phyloP scores from a whole-genome alignment of 257 asterid genomes.

The Linaria vulgaris region DNA sequence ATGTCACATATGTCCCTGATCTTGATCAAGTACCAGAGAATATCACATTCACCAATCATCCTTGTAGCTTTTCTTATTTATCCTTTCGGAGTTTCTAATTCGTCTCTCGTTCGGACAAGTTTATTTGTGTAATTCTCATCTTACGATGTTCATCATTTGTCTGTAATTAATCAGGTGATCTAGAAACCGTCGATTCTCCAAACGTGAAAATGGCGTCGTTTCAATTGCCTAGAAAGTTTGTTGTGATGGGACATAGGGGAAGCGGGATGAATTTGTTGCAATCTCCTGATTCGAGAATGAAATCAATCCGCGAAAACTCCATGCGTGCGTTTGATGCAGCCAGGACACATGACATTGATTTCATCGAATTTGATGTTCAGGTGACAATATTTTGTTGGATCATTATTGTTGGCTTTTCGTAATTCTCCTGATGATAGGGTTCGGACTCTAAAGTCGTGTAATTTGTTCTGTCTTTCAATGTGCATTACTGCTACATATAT shows the following conservation, averaged over 20 bases:
- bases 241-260: slow-evolving; percentile 39
- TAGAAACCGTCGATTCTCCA: neutral
- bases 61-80: neutral
- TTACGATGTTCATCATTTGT: neutral
- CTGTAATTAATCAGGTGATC: neutral
- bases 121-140: neutral
- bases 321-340: slow-evolving; percentile 29
- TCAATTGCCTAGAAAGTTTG: slow-evolving; percentile 18
- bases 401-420: no score
- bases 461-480: neutral
- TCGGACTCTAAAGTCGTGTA: neutral
- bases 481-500: neutral
- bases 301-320: slow-evolving; percentile 28
- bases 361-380: slow-evolving; percentile 41
- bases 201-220: neutral
- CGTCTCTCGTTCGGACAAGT: slow-evolving; percentile 8
- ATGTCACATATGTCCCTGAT: slow-evolving; percentile 22
- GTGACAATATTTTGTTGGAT: neutral
- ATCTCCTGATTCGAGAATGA: slow-evolving; percentile 20
- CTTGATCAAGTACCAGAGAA: slow-evolving; percentile 26
- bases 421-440: no score
- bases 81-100: neutral
- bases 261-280: slow-evolving; percentile 33
- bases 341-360: slow-evolving; percentile 16
- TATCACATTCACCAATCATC: neutral